Percentiles rank a stretch among this genome's conserved stretches.
Evolutionary conservation across 768 basidiomycete species (phyloP).

Genomic region (Lentinula lateritia): DNA sequence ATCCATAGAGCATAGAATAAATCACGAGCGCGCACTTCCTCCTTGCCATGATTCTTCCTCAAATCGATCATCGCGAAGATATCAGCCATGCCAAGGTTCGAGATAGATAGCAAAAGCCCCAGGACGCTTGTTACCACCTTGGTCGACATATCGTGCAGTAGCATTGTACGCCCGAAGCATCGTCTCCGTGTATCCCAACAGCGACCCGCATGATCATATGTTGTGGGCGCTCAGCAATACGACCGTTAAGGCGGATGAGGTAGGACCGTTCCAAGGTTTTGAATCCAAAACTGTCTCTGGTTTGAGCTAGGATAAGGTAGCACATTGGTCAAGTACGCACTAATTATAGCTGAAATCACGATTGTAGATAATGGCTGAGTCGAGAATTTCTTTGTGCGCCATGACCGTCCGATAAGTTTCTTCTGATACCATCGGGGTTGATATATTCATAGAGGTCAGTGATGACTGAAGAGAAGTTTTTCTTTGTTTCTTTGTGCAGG

Average conservation of each 20-base stretch:
- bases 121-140: constrained; percentile 98
- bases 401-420: constrained; percentile 79
- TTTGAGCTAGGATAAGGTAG: not conserved
- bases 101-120: constrained; percentile 98
- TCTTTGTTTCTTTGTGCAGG: constrained; percentile 98
- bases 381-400: constrained; percentile 74
- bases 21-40: constrained; percentile 93
- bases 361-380: constrained; percentile 95
- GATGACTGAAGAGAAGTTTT: constrained; percentile 90
- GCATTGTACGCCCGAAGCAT: constrained; percentile 99
- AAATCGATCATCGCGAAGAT: constrained; percentile 97
- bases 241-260: constrained; percentile 88
- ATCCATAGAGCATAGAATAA: constrained; percentile 99
- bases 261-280: constrained; percentile 99
- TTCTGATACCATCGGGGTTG: constrained; percentile 93
- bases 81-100: constrained; percentile 98
- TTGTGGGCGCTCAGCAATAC: constrained; percentile 95
- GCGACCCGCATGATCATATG: constrained; percentile 99
- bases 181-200: constrained; percentile 89
- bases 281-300: constrained; percentile 80
- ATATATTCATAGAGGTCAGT: constrained; percentile 88
- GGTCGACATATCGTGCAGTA: constrained; percentile 97
- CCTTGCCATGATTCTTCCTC: constrained; percentile 98
- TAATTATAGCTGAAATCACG: constrained; percentile 98
- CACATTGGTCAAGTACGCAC: constrained; percentile 35